Percentiles rank a stretch among this genome's conserved stretches.
Conservation (phyloP, 2,329 filamentous ascomycete genomes). For the Cladosporium cucumerinum region DNA sequence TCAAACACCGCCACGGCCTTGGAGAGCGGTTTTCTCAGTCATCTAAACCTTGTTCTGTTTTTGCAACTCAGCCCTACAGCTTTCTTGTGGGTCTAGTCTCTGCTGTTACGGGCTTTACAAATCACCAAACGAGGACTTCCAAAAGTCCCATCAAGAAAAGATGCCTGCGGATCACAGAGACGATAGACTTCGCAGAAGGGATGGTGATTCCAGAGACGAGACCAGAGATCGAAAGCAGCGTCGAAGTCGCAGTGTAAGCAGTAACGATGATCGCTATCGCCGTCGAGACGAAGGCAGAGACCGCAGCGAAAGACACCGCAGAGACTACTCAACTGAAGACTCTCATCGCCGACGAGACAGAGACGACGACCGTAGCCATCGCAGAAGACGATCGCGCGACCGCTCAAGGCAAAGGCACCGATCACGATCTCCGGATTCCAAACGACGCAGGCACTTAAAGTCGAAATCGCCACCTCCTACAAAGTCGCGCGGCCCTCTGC, state of each 20-base stretch:
- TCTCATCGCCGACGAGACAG: slow-evolving; percentile 11
- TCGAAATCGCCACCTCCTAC: slow-evolving; percentile 34
- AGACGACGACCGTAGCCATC: slow-evolving; percentile 21
- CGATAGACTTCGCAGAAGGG: slow-evolving; percentile 2
- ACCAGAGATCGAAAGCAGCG: slow-evolving; percentile 16
- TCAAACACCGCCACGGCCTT: not conserved
- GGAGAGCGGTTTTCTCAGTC: not conserved
- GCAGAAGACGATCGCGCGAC: slow-evolving; percentile 26
- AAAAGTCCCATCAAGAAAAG: not conserved
- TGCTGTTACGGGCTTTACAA: not conserved
- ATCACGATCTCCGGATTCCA: slow-evolving; percentile 31
- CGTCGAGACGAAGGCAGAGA: slow-evolving; percentile 17
- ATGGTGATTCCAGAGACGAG: slow-evolving; percentile 6
- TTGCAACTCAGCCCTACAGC: not conserved
- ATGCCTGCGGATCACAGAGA: slow-evolving; percentile 3
- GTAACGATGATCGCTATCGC: slow-evolving; percentile 4
- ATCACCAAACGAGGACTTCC: not conserved
- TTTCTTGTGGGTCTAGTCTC: not conserved
- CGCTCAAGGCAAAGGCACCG: slow-evolving; percentile 23
- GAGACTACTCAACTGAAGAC: slow-evolving; percentile 8
- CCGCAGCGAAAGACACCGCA: slow-evolving; percentile 1
- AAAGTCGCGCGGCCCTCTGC: slow-evolving; percentile 42
- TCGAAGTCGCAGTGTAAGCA: slow-evolving; percentile 17
- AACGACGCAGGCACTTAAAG: slow-evolving; percentile 35
- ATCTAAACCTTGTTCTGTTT: not conserved